Percentiles rank a stretch among this genome's conserved stretches.
Conservation (phyloP, 2,329 filamentous ascomycete genomes). For the Cladosporium sp. region DNA sequence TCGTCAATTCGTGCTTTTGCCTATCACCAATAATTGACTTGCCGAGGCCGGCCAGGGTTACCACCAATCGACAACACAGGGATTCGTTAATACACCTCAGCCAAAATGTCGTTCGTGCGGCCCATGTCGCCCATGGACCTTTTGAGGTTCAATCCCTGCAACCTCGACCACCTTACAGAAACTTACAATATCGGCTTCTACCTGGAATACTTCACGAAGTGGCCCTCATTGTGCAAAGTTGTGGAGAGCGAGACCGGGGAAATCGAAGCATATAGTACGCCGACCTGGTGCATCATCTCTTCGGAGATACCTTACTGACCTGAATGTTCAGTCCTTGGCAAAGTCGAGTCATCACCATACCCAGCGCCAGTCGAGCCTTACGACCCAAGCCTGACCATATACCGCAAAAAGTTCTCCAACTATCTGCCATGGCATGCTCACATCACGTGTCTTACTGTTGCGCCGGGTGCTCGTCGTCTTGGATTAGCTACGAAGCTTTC, state of each 20-base stretch:
- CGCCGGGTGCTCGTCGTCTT: constrained; percentile 76
- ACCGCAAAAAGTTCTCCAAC: constrained; percentile 48
- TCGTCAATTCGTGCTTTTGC: neutral
- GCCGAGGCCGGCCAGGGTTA: neutral
- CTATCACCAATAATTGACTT: neutral
- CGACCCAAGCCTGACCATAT: constrained; percentile 46
- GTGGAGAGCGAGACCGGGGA: constrained; percentile 82
- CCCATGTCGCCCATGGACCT: constrained; percentile 81
- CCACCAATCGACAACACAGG: neutral
- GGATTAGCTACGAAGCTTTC: constrained; percentile 84
- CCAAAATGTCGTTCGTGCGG: constrained; percentile 55
- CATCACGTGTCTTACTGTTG: constrained; percentile 91
- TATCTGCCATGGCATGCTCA: constrained; percentile 99
- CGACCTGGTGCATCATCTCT: neutral
- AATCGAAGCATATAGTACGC: constrained; percentile 88
- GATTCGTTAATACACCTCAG: neutral
- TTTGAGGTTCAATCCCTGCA: constrained; percentile 86
- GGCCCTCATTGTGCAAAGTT: constrained; percentile 91
- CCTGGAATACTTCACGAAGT: constrained; percentile 90
- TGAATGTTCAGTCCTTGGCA: constrained; percentile 76
- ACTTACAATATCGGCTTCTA: constrained; percentile 97
- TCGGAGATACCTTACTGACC: neutral
- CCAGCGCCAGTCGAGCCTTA: constrained; percentile 70
- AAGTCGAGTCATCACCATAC: constrained; percentile 77
- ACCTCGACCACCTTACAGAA: constrained; percentile 94